Evolutionary conservation across 495 filamentous ascomycete species (phyloP).

Genomic region (Copromyces sp.): DNA sequence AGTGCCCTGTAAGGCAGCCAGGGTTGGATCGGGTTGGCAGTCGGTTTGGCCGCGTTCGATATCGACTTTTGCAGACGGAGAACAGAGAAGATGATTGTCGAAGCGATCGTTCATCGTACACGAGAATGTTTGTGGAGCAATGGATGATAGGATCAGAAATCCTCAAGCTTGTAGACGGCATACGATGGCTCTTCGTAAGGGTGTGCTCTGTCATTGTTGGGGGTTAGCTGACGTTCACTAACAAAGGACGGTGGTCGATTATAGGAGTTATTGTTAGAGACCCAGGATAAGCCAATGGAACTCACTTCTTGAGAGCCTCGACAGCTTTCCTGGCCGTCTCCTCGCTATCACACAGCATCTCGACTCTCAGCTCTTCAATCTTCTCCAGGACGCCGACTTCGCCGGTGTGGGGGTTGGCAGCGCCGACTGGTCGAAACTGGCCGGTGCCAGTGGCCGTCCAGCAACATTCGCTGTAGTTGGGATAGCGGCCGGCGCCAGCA

Average conservation of each 20-base stretch:
- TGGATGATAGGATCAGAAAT: constrained; percentile 37
- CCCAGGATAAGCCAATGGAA: not conserved
- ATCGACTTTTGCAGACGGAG: not conserved
- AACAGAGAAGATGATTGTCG: not conserved
- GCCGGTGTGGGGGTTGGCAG: constrained; percentile 52
- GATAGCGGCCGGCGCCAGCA: constrained; percentile 52
- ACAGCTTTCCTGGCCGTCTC: constrained; percentile 37
- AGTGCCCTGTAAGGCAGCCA: not conserved
- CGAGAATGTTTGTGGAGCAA: not conserved
- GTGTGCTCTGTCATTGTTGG: constrained; percentile 42
- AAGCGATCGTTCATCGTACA: not conserved
- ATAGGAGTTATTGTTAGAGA: not conserved
- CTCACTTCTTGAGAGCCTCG: constrained; percentile 51
- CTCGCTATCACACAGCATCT: constrained; percentile 41
- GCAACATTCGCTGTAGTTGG: constrained; percentile 53
- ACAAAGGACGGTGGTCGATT: not conserved
- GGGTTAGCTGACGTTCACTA: not conserved
- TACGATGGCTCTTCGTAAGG: constrained; percentile 73
- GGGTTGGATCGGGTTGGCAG: not conserved
- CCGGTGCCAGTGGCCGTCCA: constrained; percentile 46
- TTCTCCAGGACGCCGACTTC: constrained; percentile 38
- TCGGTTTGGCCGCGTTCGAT: not conserved
- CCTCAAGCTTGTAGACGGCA: constrained; percentile 63
- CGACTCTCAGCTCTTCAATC: constrained; percentile 41
- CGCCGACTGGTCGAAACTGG: constrained; percentile 41